These are phyloP conservation scores for Bombardia bombarda DNA, from an alignment of 495 filamentous ascomycete species.

Conservation along the genomic window DNA sequence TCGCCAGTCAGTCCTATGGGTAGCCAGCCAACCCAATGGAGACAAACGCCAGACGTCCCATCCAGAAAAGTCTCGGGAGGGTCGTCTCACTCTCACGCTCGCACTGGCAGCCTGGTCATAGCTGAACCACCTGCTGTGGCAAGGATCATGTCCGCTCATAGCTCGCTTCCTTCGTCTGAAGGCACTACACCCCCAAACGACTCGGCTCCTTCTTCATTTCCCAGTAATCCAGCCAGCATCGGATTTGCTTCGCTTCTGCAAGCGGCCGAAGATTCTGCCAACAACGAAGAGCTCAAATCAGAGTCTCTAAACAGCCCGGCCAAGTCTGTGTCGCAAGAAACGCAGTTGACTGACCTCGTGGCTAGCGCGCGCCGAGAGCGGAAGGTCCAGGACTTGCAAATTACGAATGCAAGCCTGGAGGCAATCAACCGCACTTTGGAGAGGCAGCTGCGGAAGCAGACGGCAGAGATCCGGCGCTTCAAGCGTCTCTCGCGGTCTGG, in stretches of 20 bases:
- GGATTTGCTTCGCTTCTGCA: conserved; percentile 39
- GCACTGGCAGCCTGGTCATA: conserved; percentile 17
- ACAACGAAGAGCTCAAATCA: conserved; percentile 19
- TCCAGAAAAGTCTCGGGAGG: too few species aligned
- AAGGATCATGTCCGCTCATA: conserved; percentile 11
- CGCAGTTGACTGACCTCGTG: conserved; percentile 58
- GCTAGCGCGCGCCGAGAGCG: conserved; percentile 82
- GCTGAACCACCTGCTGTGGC: conserved; percentile 20
- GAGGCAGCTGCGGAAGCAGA: conserved; percentile 83
- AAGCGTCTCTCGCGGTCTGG: conserved; percentile 73
- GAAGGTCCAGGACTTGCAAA: conserved; percentile 96
- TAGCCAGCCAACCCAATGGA: conserved; percentile 3
- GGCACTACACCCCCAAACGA: conserved; percentile 9
- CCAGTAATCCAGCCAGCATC: conserved; percentile 9
- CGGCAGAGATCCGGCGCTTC: conserved; percentile 76
- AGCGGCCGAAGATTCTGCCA: conserved; percentile 39
- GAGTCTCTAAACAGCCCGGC: conserved; percentile 43
- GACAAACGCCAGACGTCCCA: background rate
- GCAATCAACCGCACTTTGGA: conserved; percentile 96
- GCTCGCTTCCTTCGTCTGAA: conserved; percentile 17
- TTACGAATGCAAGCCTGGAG: conserved; percentile 89
- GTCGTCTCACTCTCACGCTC: conserved; percentile 8
- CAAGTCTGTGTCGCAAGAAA: conserved; percentile 37
- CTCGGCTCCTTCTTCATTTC: conserved; percentile 5
- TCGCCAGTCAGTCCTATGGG: conserved; percentile 1